Evolutionary conservation across 768 basidiomycete species (phyloP).

Genomic region (Mycena belliarum): DNA sequence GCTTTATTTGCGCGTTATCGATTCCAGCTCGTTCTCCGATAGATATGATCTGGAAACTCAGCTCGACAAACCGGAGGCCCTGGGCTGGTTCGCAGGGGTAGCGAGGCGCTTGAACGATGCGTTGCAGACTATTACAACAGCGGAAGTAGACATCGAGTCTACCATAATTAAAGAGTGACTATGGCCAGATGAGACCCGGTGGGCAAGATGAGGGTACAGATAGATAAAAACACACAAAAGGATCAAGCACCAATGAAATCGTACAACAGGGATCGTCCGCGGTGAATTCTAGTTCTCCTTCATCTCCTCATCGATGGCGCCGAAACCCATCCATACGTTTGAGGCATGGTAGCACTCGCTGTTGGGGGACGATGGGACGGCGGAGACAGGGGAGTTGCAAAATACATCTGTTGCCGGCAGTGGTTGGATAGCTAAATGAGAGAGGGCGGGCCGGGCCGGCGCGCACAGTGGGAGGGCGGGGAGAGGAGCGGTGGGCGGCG

Average conservation of each 20-base stretch:
- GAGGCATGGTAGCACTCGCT: conserved; percentile 15
- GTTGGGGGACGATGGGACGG: conserved; percentile 19
- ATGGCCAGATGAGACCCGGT: too few relatives aligned
- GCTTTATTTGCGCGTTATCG: too few relatives aligned
- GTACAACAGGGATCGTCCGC: conserved; percentile 14
- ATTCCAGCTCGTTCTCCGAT: too few relatives aligned
- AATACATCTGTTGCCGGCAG: conserved; percentile 17
- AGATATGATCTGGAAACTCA: too few relatives aligned
- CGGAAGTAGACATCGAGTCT: too few relatives aligned
- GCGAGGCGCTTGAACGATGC: too few relatives aligned
- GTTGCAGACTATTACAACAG: too few relatives aligned
- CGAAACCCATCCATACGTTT: conserved; percentile 13
- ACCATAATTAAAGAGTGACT: conserved; percentile 9
- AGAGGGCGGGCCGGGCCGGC: conserved; percentile 20
- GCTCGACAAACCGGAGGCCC: too few relatives aligned
- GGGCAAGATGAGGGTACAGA: background rate
- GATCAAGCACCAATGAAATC: conserved; percentile 15
- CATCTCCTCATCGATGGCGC: conserved; percentile 22
- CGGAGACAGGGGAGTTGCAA: conserved; percentile 8
- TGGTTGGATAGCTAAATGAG: conserved; percentile 18
- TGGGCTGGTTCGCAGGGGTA: too few relatives aligned
- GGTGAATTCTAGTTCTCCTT: conserved; percentile 13
- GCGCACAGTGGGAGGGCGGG: conserved; percentile 16
- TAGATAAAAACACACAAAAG: conserved; percentile 1
- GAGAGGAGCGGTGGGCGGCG: conserved; percentile 15